Evolutionary conservation across 148 eudicot species (phyloP).

Genomic region (Amaranthus palmeri): DNA sequence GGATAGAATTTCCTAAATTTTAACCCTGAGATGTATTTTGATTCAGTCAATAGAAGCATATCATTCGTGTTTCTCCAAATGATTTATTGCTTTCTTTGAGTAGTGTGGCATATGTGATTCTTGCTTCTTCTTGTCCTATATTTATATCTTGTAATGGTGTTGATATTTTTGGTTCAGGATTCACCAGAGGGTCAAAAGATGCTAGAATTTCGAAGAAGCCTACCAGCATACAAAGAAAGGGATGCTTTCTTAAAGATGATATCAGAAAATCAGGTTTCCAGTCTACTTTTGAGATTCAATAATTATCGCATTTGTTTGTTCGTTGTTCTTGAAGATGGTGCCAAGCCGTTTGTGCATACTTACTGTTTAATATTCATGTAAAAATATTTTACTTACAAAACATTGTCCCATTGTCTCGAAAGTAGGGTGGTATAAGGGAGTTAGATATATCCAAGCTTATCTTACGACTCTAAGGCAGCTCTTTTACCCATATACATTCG

Average conservation of each 20-base stretch:
- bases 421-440: neutral
- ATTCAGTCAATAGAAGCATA: too few relatives aligned
- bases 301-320: neutral
- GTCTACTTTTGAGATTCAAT: neutral
- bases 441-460: neutral
- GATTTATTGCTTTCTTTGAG: too few relatives aligned
- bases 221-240: slow-evolving; percentile 83
- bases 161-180: slow-evolving; percentile 36
- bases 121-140: neutral
- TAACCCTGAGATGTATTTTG: too few relatives aligned
- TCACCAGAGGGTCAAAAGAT: slow-evolving; percentile 93
- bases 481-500: neutral
- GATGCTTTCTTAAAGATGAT: slow-evolving; percentile 58
- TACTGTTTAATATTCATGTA: slow-evolving; percentile 1
- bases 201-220: slow-evolving; percentile 75
- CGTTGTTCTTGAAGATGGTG: neutral
- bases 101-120: neutral
- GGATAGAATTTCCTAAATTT: too few relatives aligned
- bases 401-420: neutral
- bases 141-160: neutral
- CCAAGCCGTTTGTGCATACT: neutral
- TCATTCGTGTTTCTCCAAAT: too few relatives aligned
- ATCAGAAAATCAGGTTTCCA: slow-evolving; percentile 72
- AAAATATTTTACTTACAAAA: neutral
- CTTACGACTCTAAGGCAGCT: neutral